Evolutionary conservation across 2,329 filamentous ascomycete species (phyloP).

Genomic region (Daldinia sp.): DNA sequence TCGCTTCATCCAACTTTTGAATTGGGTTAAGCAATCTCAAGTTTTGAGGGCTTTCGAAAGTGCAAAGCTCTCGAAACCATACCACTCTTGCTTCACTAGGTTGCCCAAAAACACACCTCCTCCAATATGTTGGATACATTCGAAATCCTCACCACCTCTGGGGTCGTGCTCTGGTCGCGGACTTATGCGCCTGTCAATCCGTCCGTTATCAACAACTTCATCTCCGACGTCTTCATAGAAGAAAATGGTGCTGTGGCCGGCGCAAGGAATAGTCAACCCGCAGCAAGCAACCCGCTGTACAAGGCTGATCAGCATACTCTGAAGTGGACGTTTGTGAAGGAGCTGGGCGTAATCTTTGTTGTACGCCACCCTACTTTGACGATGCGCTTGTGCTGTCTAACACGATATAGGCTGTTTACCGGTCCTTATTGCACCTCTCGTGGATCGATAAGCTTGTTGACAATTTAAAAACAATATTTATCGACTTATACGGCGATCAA

Average conservation of each 20-base stretch:
- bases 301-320: constrained; percentile 93
- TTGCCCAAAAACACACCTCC: constrained; percentile 4
- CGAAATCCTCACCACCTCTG: constrained; percentile 94
- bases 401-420: constrained; percentile 83
- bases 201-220: constrained; percentile 91
- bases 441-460: constrained; percentile 98
- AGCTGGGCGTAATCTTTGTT: constrained; percentile 94
- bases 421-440: constrained; percentile 91
- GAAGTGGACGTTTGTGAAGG: constrained; percentile 93
- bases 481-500: constrained; percentile 89
- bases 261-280: constrained; percentile 69
- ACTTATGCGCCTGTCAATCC: constrained; percentile 84
- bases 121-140: constrained; percentile 90
- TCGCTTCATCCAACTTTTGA: constrained; percentile 2
- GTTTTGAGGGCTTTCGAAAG: no score
- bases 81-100: neutral
- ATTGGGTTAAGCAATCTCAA: neutral
- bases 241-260: constrained; percentile 78
- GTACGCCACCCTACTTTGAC: constrained; percentile 62
- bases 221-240: constrained; percentile 97
- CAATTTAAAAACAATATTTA: constrained; percentile 92
- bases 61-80: neutral
- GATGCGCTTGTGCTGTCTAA: constrained; percentile 35
- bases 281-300: constrained; percentile 78
- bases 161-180: constrained; percentile 96